A percentile compares a stretch with the other conserved stretches of the same genome.
Evolutionary conservation across 225 moss, liverwort and hornwort genomes (phyloP).

Genomic region (Pseudoscleropodium purum): DNA sequence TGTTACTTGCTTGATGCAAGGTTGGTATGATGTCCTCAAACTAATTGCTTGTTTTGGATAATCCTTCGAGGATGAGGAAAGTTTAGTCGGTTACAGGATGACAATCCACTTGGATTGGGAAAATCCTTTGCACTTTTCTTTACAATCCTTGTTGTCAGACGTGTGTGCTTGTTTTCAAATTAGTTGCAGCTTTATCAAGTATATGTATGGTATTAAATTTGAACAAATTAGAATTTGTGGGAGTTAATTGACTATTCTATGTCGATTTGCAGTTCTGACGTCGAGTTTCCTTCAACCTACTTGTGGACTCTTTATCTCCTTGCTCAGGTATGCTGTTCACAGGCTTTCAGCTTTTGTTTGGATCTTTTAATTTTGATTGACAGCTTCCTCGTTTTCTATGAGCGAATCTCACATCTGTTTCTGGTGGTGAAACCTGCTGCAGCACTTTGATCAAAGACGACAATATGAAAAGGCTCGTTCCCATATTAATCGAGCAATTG

Average conservation of each 20-base stretch:
- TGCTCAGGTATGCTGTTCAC: conserved; percentile 44
- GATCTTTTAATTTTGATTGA: neutral
- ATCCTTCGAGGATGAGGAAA: neutral
- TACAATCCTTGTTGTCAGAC: neutral
- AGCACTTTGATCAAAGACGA: conserved; percentile 76
- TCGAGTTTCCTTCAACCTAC: conserved; percentile 77
- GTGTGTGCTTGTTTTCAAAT: neutral
- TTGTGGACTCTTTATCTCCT: conserved; percentile 96
- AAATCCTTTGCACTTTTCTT: neutral
- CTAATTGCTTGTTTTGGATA: neutral
- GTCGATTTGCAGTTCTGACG: conserved; percentile 30
- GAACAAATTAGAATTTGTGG: neutral
- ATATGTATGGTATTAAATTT: neutral
- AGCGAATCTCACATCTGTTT: neutral
- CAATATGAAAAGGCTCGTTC: conserved; percentile 62
- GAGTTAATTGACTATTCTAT: neutral
- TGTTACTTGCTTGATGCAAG: neutral
- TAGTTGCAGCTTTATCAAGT: neutral
- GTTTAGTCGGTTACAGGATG: neutral
- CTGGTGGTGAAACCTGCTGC: conserved; percentile 6
- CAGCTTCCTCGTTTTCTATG: neutral
- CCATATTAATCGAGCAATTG: conserved; percentile 75
- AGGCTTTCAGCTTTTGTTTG: neutral
- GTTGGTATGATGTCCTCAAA: neutral
- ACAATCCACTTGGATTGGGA: neutral